Base-by-base conservation (phyloP, 192 early-diverging fungal species). In the Linderina pennispora region DNA sequence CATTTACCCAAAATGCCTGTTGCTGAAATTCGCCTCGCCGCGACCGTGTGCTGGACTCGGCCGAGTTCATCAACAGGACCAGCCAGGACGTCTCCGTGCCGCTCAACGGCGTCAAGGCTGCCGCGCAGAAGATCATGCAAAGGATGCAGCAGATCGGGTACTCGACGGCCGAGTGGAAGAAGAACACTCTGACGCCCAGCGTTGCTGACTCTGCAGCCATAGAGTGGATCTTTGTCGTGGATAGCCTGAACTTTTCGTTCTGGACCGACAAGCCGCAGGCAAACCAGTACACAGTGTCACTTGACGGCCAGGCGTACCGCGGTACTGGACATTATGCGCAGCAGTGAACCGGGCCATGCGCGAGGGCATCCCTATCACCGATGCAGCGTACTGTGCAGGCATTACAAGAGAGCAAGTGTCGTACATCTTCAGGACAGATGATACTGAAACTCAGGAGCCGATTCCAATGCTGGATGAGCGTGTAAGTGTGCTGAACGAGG, bases 191-290 rank as follows among this genome's bases (percentile, higher is more conserved):
- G 42, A 80, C 81, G 44, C 87, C 87, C 4, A 77, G 79, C 25
- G 48, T 58, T 10, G 79, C 79, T 24, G 62, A 87, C 50, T 32
- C 36, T 14, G 41, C 32, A 1, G 79, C 84, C 15, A 59, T 85
- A 16, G 77, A 89, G 38, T 87, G 83, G 84, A 90, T 92, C 19
- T 92, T 92, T 37, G 45, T 92, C 5, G 77, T 89, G 1, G 90
- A 92, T 56, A 53, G 82, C 13, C 73, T 90, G 17, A 92, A 92
- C 58, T 92, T 90, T 58, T 90, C 87, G 18, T 92, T 92, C 55
- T 92, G 88, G 88, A 66, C 78, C 8, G 67, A 81, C 46, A 62
- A 59, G 13, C 47, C 63, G 8, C 45, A 49, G 1, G 46, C 66
- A 6, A 55, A 77, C 16, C 76, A 77, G 28, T 88, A 80, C 58